Conservation (phyloP, 1,139 yeast genomes). For the Lodderomyces margitis region DNA sequence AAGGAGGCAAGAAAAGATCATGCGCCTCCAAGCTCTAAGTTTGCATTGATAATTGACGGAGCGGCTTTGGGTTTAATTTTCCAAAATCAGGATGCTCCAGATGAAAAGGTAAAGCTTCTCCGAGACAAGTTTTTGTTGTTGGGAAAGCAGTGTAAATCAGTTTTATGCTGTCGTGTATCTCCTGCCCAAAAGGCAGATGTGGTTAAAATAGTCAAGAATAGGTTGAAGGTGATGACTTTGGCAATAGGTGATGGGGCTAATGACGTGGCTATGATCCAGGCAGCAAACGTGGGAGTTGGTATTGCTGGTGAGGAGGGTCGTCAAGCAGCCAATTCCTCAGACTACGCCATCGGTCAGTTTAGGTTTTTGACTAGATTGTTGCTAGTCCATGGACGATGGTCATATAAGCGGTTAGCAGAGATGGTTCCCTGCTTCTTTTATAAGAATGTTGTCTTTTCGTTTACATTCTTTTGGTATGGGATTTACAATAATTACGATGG, state of each 20-base stretch:
- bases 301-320: constrained; percentile 71
- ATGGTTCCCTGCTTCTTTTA: constrained; percentile 67
- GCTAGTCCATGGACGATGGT: constrained; percentile 65
- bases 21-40: constrained; percentile 46
- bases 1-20: constrained; percentile 47
- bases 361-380: constrained; percentile 53
- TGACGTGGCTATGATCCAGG: constrained; percentile 69
- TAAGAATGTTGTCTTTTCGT: constrained; percentile 59
- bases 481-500: constrained; percentile 60
- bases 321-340: constrained; percentile 67
- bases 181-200: constrained; percentile 64
- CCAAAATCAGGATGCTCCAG: constrained; percentile 20
- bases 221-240: constrained; percentile 57
- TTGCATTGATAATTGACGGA: constrained; percentile 57
- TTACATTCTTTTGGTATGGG: constrained; percentile 64
- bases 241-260: constrained; percentile 71
- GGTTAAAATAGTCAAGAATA: constrained; percentile 50
- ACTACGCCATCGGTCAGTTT: constrained; percentile 65
- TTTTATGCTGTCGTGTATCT: constrained; percentile 63
- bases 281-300: constrained; percentile 65
- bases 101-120: constrained; percentile 19
- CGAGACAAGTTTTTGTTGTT: constrained; percentile 48
- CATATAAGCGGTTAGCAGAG: constrained; percentile 59
- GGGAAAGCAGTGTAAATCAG: constrained; percentile 61
- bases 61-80: constrained; percentile 50